A percentile compares a stretch with the other conserved stretches of the same genome.
These are phyloP conservation scores for Pachyrhizus erosus DNA, from an alignment of 306 rosid species.

Conservation along the genomic window DNA sequence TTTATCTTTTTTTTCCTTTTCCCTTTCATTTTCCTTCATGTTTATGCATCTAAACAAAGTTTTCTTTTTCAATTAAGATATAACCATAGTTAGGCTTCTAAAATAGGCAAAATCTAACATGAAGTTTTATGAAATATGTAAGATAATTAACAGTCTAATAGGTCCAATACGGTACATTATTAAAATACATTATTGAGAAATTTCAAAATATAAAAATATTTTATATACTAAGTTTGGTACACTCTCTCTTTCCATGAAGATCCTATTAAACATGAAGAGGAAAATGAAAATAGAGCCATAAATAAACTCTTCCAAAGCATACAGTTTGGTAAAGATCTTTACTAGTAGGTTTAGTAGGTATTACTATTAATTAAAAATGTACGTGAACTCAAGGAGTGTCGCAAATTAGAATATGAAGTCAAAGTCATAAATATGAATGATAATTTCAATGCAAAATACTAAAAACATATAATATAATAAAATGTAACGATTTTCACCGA, in stretches of 20 bases:
- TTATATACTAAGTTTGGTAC: not conserved
- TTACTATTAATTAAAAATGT: not conserved
- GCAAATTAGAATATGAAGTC: not conserved
- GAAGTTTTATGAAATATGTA: not conserved
- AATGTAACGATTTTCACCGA: not conserved
- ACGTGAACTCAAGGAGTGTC: not conserved
- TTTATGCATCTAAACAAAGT: not conserved
- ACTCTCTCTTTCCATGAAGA: not conserved
- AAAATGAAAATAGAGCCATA: not conserved
- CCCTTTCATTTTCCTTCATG: not conserved
- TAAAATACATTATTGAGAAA: too few relatives aligned
- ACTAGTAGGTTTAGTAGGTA: not conserved
- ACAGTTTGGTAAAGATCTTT: not conserved
- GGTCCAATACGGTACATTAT: too few relatives aligned
- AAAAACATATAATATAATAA: not conserved
- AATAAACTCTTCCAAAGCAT: not conserved
- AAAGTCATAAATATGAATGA: not conserved
- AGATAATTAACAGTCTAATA: not conserved
- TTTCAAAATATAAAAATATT: not conserved
- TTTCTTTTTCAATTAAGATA: not conserved
- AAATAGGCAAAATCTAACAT: not conserved
- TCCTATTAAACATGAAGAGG: not conserved
- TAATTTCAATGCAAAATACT: not conserved
- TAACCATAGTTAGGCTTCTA: not conserved
- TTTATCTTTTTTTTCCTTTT: not conserved